phyloP scores from a whole-genome alignment of 306 rosid genomes.

The Citrullus amarus region DNA sequence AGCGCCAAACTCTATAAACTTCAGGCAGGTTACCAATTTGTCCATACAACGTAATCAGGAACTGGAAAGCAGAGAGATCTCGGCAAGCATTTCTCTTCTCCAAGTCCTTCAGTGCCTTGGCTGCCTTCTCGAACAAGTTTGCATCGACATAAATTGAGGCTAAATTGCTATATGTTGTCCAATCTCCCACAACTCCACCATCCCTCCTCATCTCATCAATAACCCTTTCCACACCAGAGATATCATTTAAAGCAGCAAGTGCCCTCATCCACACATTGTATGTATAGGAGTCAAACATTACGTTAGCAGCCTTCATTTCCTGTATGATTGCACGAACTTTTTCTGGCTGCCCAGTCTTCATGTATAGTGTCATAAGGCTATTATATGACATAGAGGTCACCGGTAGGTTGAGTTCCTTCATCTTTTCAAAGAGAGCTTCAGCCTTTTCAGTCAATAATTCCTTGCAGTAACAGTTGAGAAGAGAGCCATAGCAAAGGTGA shows the following conservation, averaged over 20 bases:
- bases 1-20: constrained; percentile 83
- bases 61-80: constrained; percentile 64
- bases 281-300: constrained; percentile 51
- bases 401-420: constrained; percentile 74
- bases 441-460: constrained; percentile 69
- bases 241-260: constrained; percentile 60
- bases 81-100: constrained; percentile 55
- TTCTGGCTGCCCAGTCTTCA: constrained; percentile 44
- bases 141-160: constrained; percentile 72
- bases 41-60: constrained; percentile 72
- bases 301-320: constrained; percentile 56
- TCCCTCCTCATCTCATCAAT: constrained; percentile 82
- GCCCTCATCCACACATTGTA: constrained; percentile 87
- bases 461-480: constrained; percentile 89
- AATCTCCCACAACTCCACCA: constrained; percentile 59
- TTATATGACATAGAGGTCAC: constrained; percentile 58
- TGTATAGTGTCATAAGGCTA: constrained; percentile 78
- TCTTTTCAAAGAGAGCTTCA: constrained; percentile 70
- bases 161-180: constrained; percentile 83
- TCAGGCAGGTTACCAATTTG: constrained; percentile 46
- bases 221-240: constrained; percentile 75
- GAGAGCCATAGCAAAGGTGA: constrained; percentile 74
- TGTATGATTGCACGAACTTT: constrained; percentile 55
- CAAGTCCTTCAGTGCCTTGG: constrained; percentile 63
- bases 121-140: constrained; percentile 57